These are phyloP conservation scores for Pistacia vera DNA, from an alignment of 345 rosid genomes.

Conservation along the genomic window DNA sequence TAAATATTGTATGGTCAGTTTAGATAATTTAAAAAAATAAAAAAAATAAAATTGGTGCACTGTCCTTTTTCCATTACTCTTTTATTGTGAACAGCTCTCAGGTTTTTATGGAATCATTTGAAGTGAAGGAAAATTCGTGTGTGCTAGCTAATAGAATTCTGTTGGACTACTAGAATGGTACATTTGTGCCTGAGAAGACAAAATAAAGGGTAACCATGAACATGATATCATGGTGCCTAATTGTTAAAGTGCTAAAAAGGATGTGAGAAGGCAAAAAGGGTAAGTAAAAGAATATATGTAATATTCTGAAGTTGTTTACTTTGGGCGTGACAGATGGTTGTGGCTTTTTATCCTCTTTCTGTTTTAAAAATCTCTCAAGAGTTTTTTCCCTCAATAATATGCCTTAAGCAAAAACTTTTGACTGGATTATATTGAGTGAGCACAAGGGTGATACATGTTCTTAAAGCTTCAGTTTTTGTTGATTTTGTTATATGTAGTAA, in stretches of 20 bases:
- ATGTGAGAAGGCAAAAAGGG: background rate
- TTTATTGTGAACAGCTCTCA: background rate
- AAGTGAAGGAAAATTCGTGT: background rate
- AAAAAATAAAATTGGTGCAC: background rate
- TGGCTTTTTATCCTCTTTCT: background rate
- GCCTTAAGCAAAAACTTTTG: background rate
- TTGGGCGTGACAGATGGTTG: background rate
- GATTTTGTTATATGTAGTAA: background rate
- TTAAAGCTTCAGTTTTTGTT: background rate
- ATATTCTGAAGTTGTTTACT: background rate
- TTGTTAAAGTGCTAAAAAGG: background rate
- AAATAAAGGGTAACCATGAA: background rate
- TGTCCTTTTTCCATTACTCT: background rate
- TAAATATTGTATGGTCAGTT: background rate
- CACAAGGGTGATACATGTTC: background rate
- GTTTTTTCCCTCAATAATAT: background rate
- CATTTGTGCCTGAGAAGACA: background rate
- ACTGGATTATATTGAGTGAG: background rate
- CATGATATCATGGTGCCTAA: background rate
- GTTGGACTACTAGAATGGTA: background rate
- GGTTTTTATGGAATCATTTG: background rate
- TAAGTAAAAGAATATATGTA: background rate
- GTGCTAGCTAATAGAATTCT: background rate
- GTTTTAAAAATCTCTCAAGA: background rate
- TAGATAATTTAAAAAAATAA: background rate